These are phyloP conservation scores for Scenedesmus sp. DNA, from an alignment of 163 green algal genomes.

Conservation along the genomic window DNA sequence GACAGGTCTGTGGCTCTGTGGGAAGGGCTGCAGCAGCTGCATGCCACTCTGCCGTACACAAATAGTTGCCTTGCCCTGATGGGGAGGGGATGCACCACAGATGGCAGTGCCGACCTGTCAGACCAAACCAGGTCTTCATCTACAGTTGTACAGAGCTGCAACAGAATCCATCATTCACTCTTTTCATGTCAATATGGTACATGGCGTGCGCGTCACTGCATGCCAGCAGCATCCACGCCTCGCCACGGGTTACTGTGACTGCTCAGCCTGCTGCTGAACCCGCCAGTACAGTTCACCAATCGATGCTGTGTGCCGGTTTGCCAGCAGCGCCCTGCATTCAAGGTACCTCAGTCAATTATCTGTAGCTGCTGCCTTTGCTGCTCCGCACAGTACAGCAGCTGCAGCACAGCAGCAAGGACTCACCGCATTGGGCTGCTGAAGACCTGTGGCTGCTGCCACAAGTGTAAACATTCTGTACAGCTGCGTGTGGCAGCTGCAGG, in stretches of 20 bases:
- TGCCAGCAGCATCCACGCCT: not conserved
- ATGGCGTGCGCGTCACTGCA: not conserved
- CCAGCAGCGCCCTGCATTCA: slow-evolving; percentile 37
- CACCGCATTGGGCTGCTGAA: slow-evolving; percentile 1
- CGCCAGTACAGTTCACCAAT: slow-evolving; percentile 48
- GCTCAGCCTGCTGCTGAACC: not conserved
- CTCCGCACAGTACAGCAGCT: not conserved
- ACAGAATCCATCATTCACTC: not conserved
- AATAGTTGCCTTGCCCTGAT: no score
- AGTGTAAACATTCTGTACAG: not conserved
- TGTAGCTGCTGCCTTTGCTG: not conserved
- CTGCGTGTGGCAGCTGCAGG: slow-evolving; percentile 1
- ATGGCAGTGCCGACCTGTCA: not conserved
- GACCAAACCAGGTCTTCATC: no score
- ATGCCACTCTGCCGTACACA: no score
- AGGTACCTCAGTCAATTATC: not conserved
- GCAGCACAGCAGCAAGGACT: not conserved
- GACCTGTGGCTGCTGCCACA: not conserved
- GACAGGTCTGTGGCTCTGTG: no score
- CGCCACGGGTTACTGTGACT: not conserved
- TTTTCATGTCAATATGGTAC: not conserved
- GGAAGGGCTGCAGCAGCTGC: no score
- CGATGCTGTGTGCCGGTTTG: slow-evolving; percentile 18
- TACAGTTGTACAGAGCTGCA: not conserved
- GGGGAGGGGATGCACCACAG: not conserved